These are phyloP conservation scores for Termitomyces eurrhizus DNA, from an alignment of 768 basidiomycete species.

Conservation along the genomic window DNA sequence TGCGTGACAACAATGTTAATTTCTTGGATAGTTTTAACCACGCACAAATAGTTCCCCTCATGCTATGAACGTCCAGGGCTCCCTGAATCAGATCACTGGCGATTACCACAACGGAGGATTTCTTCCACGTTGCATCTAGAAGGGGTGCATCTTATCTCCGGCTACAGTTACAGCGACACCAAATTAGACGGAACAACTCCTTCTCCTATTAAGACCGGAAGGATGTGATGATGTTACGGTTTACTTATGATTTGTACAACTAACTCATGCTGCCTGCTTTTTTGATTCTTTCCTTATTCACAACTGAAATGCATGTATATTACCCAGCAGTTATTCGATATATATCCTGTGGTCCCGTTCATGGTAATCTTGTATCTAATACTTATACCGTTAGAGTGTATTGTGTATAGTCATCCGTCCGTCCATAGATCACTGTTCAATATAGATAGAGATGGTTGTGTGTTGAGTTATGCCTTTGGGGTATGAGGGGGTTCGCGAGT, in stretches of 20 bases:
- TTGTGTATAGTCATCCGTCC: background rate
- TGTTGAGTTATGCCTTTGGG: background rate
- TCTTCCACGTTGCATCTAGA: constrained; percentile 2
- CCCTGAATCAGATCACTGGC: background rate
- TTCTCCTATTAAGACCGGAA: background rate
- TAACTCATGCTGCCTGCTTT: background rate
- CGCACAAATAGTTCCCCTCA: constrained; percentile 3
- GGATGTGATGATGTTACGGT: background rate
- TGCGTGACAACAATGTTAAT: background rate
- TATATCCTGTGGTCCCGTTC: background rate
- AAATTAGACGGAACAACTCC: background rate
- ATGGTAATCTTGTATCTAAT: background rate
- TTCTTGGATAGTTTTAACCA: background rate
- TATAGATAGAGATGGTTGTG: background rate
- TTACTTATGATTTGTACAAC: background rate
- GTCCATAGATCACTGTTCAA: background rate
- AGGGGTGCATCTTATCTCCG: background rate
- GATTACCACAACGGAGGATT: background rate
- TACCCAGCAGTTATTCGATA: background rate
- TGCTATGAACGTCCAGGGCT: background rate
- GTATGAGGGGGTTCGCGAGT: background rate
- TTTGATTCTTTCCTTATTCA: background rate
- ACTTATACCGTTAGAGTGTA: background rate
- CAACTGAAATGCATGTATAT: background rate
- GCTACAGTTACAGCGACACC: background rate